Evolutionary conservation across 768 basidiomycete genomes (phyloP).

Genomic region (Imleria badia): DNA sequence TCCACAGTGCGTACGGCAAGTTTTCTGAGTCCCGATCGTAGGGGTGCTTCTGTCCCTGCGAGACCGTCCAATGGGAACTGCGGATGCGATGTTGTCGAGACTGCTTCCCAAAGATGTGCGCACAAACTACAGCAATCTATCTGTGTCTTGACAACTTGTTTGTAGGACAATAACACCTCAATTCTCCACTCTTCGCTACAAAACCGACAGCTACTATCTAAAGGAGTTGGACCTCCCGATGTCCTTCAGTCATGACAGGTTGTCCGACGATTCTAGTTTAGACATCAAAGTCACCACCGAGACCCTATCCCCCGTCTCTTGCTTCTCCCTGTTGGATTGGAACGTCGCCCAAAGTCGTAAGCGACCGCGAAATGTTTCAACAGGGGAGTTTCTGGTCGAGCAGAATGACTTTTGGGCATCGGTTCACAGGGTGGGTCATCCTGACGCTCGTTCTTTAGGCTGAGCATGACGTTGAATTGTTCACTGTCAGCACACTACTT

Average conservation of each 20-base stretch:
- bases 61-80: too few relatives aligned
- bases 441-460: background rate
- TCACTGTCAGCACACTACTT: slow-evolving; percentile 3
- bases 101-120: slow-evolving; percentile 13
- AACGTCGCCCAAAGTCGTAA: background rate
- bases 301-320: rapidly evolving
- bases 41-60: too few relatives aligned
- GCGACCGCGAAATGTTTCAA: background rate
- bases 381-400: background rate
- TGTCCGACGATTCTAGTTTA: background rate
- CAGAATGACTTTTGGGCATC: background rate
- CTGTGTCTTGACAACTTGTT: background rate
- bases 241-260: background rate
- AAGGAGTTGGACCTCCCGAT: background rate
- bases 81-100: too few relatives aligned
- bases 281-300: background rate
- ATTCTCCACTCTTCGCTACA: too few relatives aligned
- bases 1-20: too few relatives aligned
- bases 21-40: too few relatives aligned
- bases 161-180: background rate
- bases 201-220: background rate
- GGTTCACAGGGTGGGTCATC: background rate
- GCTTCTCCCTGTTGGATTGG: slow-evolving; percentile 5
- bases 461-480: background rate
- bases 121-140: background rate